Base-by-base conservation (phyloP, 1,284 basidiomycete species). In the Boletus subluridellus region DNA sequence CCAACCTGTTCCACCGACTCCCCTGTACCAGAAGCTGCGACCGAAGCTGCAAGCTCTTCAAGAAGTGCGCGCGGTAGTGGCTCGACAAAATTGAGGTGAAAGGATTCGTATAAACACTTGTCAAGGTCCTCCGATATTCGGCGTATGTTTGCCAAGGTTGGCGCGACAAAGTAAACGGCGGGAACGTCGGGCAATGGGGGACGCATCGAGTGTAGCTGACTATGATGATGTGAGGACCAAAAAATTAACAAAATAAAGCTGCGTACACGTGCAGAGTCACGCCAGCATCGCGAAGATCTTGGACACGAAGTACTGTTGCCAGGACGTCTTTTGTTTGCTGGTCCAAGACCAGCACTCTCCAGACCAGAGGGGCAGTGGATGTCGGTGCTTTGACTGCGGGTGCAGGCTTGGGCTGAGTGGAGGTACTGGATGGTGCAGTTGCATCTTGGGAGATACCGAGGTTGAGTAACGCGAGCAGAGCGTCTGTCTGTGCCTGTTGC, bases 271-370 rank as follows among this genome's bases (percentile, higher is more conserved):
- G 97, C 55, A 99, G 79, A 5, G 96, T 99, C 47, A 99, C 94
- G 35, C 97, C 97, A 55, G 94, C 91, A 70, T 98, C 95, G 54
- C 97, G 83, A 60, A 99, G 80, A 75, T 99, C 97, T 73, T 98
- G 95, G 1, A 99, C 97, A 56, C 95, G 85, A 65, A 99, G 76
- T 17, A 94, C 91, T 0, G 97, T 98, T 11, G 96, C 95, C 35
- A 99, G 82, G 35, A 99, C 89, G 72, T 99, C 96, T 74, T 98
- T 97, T 52, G 94, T 96, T 63, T 90, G 84, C 70, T 96, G 93
- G 74, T 99, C 97, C 61, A 99, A 80, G 1, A 99, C 87, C 9
- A 99, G 80, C 9, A 99, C 89, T 76, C 99, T 99, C 96, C 97
- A 99, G 5, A 97, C 87, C 5, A 93, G 87, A 34, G 94, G 91